Evolutionary conservation across 2,329 filamentous ascomycete species (phyloP).

Genomic region (Apiospora kogelbergensis): DNA sequence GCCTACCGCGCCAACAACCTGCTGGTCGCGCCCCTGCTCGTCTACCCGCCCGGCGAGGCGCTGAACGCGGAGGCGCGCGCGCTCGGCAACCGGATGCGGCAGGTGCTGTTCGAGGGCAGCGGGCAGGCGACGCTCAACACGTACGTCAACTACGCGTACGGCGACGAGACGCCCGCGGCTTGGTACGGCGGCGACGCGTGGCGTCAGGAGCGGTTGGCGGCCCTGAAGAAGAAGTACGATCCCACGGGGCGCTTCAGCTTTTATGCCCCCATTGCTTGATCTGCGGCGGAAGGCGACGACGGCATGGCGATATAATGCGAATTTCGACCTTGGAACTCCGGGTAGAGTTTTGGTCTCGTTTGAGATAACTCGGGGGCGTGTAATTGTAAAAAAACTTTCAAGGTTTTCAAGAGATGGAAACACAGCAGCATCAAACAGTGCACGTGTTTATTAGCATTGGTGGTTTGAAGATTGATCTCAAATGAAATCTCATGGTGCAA

Average conservation of each 20-base stretch:
- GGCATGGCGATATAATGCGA: not conserved
- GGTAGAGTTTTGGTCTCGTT: too few relatives aligned
- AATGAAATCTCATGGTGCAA: not conserved
- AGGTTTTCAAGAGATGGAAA: too few relatives aligned
- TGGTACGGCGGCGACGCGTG: conserved; percentile 51
- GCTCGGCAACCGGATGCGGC: conserved; percentile 38
- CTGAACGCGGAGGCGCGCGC: conserved; percentile 33
- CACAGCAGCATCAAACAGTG: too few relatives aligned
- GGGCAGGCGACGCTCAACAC: conserved; percentile 33
- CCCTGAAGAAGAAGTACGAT: conserved; percentile 50
- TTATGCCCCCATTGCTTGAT: conserved; percentile 11
- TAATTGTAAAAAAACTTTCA: too few relatives aligned
- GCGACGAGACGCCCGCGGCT: conserved; percentile 39
- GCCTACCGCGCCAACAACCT: conserved; percentile 45
- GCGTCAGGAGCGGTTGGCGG: conserved; percentile 44
- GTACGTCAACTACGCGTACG: conserved; percentile 55
- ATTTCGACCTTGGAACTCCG: too few relatives aligned
- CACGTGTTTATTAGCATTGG: not conserved
- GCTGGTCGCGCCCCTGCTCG: conserved; percentile 38
- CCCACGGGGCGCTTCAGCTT: conserved; percentile 29
- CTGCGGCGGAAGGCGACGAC: fast-evolving
- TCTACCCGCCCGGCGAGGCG: conserved; percentile 34
- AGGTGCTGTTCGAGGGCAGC: conserved; percentile 35
- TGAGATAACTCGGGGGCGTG: too few relatives aligned
- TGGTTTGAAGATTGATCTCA: not conserved